Base-by-base conservation (phyloP, 768 basidiomycete species). In the Boletus bicolor region DNA sequence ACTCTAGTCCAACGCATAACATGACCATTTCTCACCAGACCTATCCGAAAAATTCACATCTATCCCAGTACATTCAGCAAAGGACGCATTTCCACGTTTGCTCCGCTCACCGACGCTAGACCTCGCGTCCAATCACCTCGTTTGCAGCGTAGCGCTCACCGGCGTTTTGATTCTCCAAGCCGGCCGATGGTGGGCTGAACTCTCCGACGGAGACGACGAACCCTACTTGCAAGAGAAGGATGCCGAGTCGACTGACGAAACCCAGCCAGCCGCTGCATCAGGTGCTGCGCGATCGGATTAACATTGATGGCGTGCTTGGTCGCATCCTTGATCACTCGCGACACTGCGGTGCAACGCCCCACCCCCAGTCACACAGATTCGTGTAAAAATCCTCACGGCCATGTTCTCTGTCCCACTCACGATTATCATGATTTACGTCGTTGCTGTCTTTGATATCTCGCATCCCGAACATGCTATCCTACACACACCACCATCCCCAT, bases 141-240 rank as follows among this genome's bases (percentile, higher is more conserved):
- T 93, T 55, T 92, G 89, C 76, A 89, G 88, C 66, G 91, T 93
- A 45, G 89, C 89, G 0, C 79, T 93, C 52, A 93, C 91, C 0
- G 91, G 91, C n/a, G 87, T 93, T 28, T 75, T 93, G 35, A 82
- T 85, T 9, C 79, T 93, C 26, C 91, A 93, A 73, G 89, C 90
- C 0, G 88, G 87, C 44, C 82, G 91, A 43, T 87, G 84, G 75
- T 93, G 90, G 90, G 89, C 87, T 4, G 91, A 93, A 67, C 82
- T 81, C 32, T 77, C 84, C 15, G 89, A 91, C 58, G 73, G 73
- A 34, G 84, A 84, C 34, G 82, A 82, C 24, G 80, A 80, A 14
- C 68, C 57, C 17, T 69, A 66, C 32, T 32, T 71, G 36, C 39
- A 74, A 52, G 73, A 76, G 55, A 64, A 68, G 26, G 50, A 58